phyloP scores from a whole-genome alignment of 352 stramenopile species.

The Phytophthora tentaculata region DNA sequence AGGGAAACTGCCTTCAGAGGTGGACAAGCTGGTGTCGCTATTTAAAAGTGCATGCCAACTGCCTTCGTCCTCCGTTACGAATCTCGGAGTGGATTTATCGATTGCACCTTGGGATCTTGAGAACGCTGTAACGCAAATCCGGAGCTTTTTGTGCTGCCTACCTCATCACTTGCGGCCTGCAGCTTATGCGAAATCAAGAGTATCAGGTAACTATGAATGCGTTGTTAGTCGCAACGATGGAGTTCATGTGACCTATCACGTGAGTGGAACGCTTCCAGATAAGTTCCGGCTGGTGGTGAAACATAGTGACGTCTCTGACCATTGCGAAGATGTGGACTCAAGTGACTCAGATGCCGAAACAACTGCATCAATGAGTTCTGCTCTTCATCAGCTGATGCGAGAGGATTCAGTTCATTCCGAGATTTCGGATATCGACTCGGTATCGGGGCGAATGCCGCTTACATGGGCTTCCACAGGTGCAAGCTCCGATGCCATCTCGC shows the following conservation, averaged over 20 bases:
- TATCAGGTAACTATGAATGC: slow-evolving; percentile 34
- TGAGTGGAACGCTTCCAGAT: slow-evolving; percentile 11
- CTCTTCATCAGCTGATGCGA: slow-evolving; percentile 44
- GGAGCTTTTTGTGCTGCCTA: slow-evolving; percentile 58
- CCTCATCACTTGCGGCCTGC: slow-evolving; percentile 59
- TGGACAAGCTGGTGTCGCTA: slow-evolving; percentile 49
- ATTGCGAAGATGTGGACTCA: slow-evolving; percentile 28
- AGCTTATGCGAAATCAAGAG: slow-evolving; percentile 49
- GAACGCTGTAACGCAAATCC: slow-evolving; percentile 58
- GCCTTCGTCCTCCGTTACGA: slow-evolving; percentile 69
- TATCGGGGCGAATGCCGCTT: slow-evolving; percentile 44
- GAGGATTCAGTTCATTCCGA: slow-evolving; percentile 78
- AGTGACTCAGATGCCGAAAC: slow-evolving; percentile 50
- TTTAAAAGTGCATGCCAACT: slow-evolving; percentile 55
- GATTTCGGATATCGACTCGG: slow-evolving; percentile 69
- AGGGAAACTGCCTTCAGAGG: slow-evolving; percentile 30
- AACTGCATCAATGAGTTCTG: slow-evolving; percentile 42
- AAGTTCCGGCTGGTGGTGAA: slow-evolving; percentile 43
- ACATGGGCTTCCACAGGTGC: slow-evolving; percentile 44
- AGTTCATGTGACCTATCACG: no score
- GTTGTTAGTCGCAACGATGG: slow-evolving; percentile 18
- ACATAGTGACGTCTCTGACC: slow-evolving; percentile 20
- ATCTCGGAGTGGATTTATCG: slow-evolving; percentile 41
- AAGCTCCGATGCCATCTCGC: slow-evolving; percentile 42
- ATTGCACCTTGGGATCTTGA: slow-evolving; percentile 73